Evolutionary conservation across 495 filamentous ascomycete genomes (phyloP), one percentile per base, ranked within the genome.

Genomic region (Monascus purpureus): DNA sequence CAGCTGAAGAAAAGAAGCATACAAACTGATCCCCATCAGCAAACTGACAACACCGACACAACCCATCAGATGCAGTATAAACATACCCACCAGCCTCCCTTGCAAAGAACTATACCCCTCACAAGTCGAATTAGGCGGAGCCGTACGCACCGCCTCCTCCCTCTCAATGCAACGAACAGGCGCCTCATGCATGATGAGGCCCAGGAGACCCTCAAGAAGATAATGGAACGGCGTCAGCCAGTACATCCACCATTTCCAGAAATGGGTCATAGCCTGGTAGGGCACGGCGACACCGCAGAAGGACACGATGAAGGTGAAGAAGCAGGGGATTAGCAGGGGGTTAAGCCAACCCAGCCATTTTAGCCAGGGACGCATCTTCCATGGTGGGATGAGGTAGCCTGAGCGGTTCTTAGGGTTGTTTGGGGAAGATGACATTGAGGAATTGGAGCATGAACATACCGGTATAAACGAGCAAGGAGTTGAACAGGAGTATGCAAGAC

Each of bases 401-500:
- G 17, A 25, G 23, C 5, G 3, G 18, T 13, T 16, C 14, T 15
- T 26, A 14, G 18, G 24, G 12, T 28, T 16, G 7, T 18, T 29
- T 24, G 4, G 24, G 17, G 15, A 6, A 19, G 11, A 27, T 14
- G 13, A 13, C 16, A 26, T 2, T 35, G 2, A 29, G 18, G 12
- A n/a, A 25, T 7, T 8, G 5, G 9, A 4, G 7, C 11, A 6
- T 19, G 8, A 18, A 15, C 39, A 29, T 35, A 59, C 59, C 59
- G 8, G 80, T 86, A 47, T 88, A 94, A 3, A 92, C 76, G 31
- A 90, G 52, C 8, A 86, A 50, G 1, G 80, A 70, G 42, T 87
- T 87, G 63, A 88, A 88, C 8, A 94, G 55, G 8, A 92, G 52
- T 28, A 77, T 68, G 49, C 82, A 84, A 55, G 90, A 92, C 46